Conservation (phyloP, 139 green algal species). For the Pseudopediastrum boryanum region DNA sequence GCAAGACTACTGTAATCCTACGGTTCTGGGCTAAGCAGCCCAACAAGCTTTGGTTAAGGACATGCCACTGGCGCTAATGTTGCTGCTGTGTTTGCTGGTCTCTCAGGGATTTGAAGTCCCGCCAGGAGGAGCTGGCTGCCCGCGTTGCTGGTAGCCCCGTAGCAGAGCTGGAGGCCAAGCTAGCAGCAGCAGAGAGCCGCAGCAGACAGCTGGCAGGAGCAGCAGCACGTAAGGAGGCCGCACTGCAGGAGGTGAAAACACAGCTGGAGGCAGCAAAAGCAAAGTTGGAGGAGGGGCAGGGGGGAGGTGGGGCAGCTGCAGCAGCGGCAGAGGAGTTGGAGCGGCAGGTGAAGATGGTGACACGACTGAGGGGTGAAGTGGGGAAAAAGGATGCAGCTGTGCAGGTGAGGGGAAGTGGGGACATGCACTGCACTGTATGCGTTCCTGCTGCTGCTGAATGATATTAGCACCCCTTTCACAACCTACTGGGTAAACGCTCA, state of each 20-base stretch:
- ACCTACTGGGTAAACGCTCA: too few relatives aligned
- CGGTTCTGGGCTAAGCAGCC: too few relatives aligned
- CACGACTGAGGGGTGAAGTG: constrained; percentile 38
- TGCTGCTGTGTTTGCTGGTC: not conserved
- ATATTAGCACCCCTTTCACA: too few relatives aligned
- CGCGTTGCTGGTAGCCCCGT: not conserved
- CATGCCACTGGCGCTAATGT: not conserved
- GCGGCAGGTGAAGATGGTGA: not conserved
- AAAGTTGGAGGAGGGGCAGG: not conserved
- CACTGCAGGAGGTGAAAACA: constrained; percentile 47
- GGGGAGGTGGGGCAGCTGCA: not conserved
- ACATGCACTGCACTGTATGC: too few relatives aligned
- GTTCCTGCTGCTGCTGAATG: too few relatives aligned
- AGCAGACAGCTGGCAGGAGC: constrained; percentile 39
- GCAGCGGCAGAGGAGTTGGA: constrained; percentile 37
- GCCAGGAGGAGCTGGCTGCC: constrained; percentile 40
- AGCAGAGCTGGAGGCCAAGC: constrained; percentile 29
- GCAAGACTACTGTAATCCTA: too few relatives aligned
- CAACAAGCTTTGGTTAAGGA: too few relatives aligned
- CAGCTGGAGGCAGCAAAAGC: constrained; percentile 34
- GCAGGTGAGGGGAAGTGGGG: too few relatives aligned
- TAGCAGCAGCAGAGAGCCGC: constrained; percentile 41
- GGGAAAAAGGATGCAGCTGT: constrained; percentile 25
- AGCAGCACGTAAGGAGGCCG: constrained; percentile 51
- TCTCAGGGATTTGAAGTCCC: constrained; percentile 39